Evolutionary conservation across 1,284 basidiomycete species (phyloP).

Genomic region (Leccinum griseonigrum): DNA sequence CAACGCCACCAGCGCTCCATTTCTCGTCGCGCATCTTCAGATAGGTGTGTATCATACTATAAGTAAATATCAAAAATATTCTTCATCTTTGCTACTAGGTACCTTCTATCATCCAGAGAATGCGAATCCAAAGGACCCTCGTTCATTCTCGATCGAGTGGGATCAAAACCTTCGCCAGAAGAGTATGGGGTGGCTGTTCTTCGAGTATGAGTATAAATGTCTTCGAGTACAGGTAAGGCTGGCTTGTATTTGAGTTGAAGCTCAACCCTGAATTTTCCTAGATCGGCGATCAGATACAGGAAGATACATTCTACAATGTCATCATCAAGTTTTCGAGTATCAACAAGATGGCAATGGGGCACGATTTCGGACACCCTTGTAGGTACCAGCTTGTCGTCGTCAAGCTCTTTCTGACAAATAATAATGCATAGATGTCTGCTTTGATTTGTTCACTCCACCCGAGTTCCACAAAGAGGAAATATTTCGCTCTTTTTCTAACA

Average conservation of each 20-base stretch:
- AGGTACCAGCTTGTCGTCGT: slow-evolving; percentile 14
- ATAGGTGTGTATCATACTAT: slow-evolving; percentile 47
- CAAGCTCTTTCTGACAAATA: slow-evolving; percentile 9
- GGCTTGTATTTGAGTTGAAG: neutral
- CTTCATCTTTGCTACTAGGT: slow-evolving; percentile 15
- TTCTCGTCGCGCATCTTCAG: slow-evolving; percentile 59
- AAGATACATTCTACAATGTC: slow-evolving; percentile 49
- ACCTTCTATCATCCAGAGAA: slow-evolving; percentile 31
- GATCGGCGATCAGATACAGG: slow-evolving; percentile 55
- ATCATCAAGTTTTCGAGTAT: slow-evolving; percentile 58
- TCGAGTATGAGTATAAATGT: slow-evolving; percentile 65
- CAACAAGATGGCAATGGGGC: slow-evolving; percentile 54
- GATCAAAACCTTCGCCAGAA: slow-evolving; percentile 40
- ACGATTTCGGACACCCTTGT: slow-evolving; percentile 48
- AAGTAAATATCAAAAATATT: neutral
- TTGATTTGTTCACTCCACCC: slow-evolving; percentile 60
- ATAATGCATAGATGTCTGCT: slow-evolving; percentile 51
- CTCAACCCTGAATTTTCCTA: slow-evolving; percentile 22
- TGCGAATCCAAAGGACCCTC: slow-evolving; percentile 36
- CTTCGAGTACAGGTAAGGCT: slow-evolving; percentile 53
- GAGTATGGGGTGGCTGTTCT: slow-evolving; percentile 51
- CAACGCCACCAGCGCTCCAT: slow-evolving; percentile 40
- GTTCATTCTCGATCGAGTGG: slow-evolving; percentile 68
- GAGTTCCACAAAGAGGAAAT: slow-evolving; percentile 59
- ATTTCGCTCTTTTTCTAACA: slow-evolving; percentile 47